Evolutionary conservation across 2,329 filamentous ascomycete genomes (phyloP).

Genomic region (Bipolaris cookei): DNA sequence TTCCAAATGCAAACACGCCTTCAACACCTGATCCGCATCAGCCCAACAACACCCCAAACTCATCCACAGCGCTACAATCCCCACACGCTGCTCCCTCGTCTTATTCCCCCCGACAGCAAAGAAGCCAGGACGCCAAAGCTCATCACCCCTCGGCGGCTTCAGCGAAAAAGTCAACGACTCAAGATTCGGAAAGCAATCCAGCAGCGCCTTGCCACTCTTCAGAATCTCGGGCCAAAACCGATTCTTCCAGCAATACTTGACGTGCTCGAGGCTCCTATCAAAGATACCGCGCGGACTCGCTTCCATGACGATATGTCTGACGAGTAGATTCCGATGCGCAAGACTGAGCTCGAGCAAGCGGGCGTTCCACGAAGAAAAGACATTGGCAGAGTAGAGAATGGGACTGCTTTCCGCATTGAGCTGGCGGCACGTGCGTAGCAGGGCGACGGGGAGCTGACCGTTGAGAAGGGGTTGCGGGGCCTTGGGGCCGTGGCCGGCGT

Average conservation of each 20-base stretch:
- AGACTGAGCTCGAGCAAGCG: slow-evolving; percentile 22
- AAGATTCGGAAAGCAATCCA: slow-evolving; percentile 34
- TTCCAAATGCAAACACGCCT: slow-evolving; percentile 34
- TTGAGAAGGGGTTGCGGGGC: slow-evolving; percentile 30
- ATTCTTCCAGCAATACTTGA: slow-evolving; percentile 37
- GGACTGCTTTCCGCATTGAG: slow-evolving; percentile 51
- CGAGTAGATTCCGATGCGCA: slow-evolving; percentile 23
- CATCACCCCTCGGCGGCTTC: slow-evolving; percentile 23
- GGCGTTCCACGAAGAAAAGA: slow-evolving; percentile 46
- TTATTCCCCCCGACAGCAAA: slow-evolving; percentile 31
- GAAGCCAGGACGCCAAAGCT: slow-evolving; percentile 35
- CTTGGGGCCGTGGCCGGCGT: slow-evolving; percentile 30
- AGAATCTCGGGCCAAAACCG: slow-evolving; percentile 40
- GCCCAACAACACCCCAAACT: slow-evolving; percentile 28
- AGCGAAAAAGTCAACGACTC: slow-evolving; percentile 34
- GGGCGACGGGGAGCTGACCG: slow-evolving; percentile 22
- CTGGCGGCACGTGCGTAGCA: slow-evolving; percentile 51
- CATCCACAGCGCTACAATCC: slow-evolving; percentile 37
- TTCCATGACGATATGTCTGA: slow-evolving; percentile 34
- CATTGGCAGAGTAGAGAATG: slow-evolving; percentile 57
- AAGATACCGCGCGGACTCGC: slow-evolving; percentile 31
- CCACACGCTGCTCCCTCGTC: slow-evolving; percentile 36
- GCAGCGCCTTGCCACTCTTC: slow-evolving; percentile 18
- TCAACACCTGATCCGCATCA: slow-evolving; percentile 28
- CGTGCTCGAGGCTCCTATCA: slow-evolving; percentile 30